Evolutionary conservation across 768 basidiomycete species (phyloP), one percentile per base, ranked within the genome.

Genomic region (Trametes meyenii): DNA sequence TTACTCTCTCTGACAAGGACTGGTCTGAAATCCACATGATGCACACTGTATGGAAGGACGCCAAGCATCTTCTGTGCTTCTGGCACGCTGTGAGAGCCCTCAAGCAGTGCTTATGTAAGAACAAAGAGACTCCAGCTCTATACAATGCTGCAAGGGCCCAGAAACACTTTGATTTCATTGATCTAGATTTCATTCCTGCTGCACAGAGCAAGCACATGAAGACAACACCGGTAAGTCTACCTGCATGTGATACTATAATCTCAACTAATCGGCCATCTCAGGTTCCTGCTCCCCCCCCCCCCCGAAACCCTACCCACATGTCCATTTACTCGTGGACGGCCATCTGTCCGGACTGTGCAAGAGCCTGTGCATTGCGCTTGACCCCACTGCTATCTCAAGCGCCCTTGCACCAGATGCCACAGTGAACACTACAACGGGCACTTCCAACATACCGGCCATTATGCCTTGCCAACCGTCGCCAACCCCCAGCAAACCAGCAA

Each of bases 1-100:
- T 73, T 40, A 76, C 72, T 0, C 58, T 68, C 2, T 50, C 72
- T 0, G 75, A 78, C 67, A 78, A 78, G 55, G 73, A 75, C 48
- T 65, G 56, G 56, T 60, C 72, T 0, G 75, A 76, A 48, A 76
- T 79, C 50, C 73, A 76, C 60, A 72, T 74, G 0, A 73, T 72
- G 59, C 53, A 50, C 0, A 54, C 51, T 0, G 52, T 62, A 7
- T 73, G 67, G 51, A 73, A 73, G 2, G 43, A 69, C 7, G 73
- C 74, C 11, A 79, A 79, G 53, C 74, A 76, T 40, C 76, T 76
- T 17, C 26, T 50, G 7, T 50, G 48, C 13, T 50, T 33, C 17
- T 50, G 26, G 48, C 48, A 50, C 26, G 16, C 11, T 1, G 14
- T 50, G 2, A 12, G 48, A 3, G 26, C 48, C 12, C 29, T 50